Evolutionary conservation across 305 asterid species (phyloP), one percentile per base, ranked within the genome.

Genomic region (Galium porrigens): DNA sequence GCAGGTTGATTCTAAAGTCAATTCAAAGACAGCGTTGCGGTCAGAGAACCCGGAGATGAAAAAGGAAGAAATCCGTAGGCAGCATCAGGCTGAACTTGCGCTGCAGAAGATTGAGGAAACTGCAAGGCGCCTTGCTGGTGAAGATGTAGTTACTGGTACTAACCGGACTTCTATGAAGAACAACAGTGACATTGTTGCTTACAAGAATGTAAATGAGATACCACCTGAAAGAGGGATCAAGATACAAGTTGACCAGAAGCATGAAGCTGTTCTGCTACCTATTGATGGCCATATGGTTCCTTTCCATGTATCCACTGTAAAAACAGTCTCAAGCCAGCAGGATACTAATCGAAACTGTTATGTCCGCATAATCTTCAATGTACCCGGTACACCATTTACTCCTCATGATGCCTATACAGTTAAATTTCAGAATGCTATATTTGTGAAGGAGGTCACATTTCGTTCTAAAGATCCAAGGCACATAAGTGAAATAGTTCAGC

Each of bases 381-480:
- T 85, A 18, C 96, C 96, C 9, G 94, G 95, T 29, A 74, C 94
- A 30, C 89, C 95, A 25, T 87, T 85, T 68, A 68, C 78, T 63
- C 85, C 86, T 3, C 84, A 76, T 68, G 94, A 89, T 78, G 74
- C 85, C 55, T 84, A 74, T 69, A 69, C 82, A 3, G n/a, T 72
- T 32, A 89, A 80, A 81, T 72, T 76, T 69, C 95, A 85, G 58
- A 81, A 79, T 4, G 76, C 86, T 55, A 84, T 89, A 54, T 80
- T 79, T 56, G 62, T 89, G 71, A 89, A 89, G 74, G 89, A 85
- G 74, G 84, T 76, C 62, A 75, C 86, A 17, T 84, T 82, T 56
- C 90, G 84, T 32, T 89, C 94, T 17, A 89, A 89, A 79, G 94
- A 89, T 63, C 77, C 89, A 0, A 78, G 94, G 72, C 95, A 85